Evolutionary conservation across 306 rosid genomes (phyloP), one percentile per base, ranked within the genome.

Genomic region (Castanea crenata): DNA sequence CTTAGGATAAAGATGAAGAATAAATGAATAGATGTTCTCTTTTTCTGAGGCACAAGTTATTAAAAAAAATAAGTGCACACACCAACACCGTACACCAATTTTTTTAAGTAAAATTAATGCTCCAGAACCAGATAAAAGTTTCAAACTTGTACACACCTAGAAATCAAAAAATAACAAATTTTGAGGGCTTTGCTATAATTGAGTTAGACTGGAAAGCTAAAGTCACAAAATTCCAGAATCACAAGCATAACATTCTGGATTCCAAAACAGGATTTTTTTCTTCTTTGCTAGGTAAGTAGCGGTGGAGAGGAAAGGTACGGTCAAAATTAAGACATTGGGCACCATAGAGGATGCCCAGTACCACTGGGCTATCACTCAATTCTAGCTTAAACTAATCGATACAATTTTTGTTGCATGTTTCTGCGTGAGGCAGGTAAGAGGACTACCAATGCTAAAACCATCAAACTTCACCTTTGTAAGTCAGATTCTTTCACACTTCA

Each of bases 141-240:
- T 59, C 75, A 69, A 71, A 73, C 58, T 44, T 52, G 58, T 56
- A 25, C 70, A 82, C 63, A 54, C 41, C 32, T 6, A 9, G 44
- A 63, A 31, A 11, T 63, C 69, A 29, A 23, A 8, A 23, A 20
- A 38, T 63, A 63, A 63, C 21, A 27, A 15, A 14, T 63, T 63
- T 2, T 14, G 38, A 27, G 21, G 31, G 69, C 21, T 29, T 14
- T 27, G 44, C 38, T 29, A 29, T 23, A 11, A 59, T 59, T 9
- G 32, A 59, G 11, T 21, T 59, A 59, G 32, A 11, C 32, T 59
- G 15, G 23, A 59, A 12, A 59, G 65, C 9, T 59, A 23, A 59
- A 23, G 31, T 23, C 15, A 20, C 31, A 23, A 23, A 27, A 23
- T 59, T 21, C 65, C 10, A 59, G 65, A 59, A 9, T 59, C 65